Evolutionary conservation across 2,329 filamentous ascomycete genomes (phyloP), one percentile per base, ranked within the genome.

Genomic region (Zalaria sp.): DNA sequence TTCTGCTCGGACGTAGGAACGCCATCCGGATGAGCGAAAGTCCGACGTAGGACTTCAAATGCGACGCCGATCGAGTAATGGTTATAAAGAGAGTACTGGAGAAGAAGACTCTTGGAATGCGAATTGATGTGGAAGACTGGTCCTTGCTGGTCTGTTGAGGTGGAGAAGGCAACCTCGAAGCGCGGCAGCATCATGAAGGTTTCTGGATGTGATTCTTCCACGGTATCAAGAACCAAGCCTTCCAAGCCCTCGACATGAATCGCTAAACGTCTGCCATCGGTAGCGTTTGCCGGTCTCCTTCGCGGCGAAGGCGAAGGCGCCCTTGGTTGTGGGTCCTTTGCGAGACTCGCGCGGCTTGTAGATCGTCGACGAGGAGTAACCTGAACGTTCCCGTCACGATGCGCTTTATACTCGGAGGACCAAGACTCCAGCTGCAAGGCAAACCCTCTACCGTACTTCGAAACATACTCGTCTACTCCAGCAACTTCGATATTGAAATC

Each of bases 401-500:
- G 83, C 3, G 84, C 83, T 49, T 82, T 81, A 60, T 98, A 98
- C 51, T 96, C 87, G 3, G 83, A 78, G 1, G 81, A 84, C 76
- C 88, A 91, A 0, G 80, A 83, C 49, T 94, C 85, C 36, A 96
- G 67, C 53, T 95, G 88, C 10, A 98, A 56, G 0, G 85, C 86
- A 34, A 93, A 71, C 11, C 91, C 91, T 25, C 86, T 77, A 9
- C 82, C 82, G 43, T 89, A 77, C 36, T 80, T 74, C 0, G 88
- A 93, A 29, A 96, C 85, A 18, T 80, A 77, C 38, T 80, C 71
- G 55, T 98, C 93, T 25, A 91, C 70, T 2, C 91, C 91, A 11
- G 91, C 91, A 41, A 96, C 74, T 58, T 98, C 89, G 39, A 93
- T 69, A 51, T 84, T 91, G 53, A 94, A 87, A 47, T 94, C 86